Evolutionary conservation across 139 green algal genomes (phyloP), one percentile per base, ranked within the genome.

Genomic region (Eudorina sp.): DNA sequence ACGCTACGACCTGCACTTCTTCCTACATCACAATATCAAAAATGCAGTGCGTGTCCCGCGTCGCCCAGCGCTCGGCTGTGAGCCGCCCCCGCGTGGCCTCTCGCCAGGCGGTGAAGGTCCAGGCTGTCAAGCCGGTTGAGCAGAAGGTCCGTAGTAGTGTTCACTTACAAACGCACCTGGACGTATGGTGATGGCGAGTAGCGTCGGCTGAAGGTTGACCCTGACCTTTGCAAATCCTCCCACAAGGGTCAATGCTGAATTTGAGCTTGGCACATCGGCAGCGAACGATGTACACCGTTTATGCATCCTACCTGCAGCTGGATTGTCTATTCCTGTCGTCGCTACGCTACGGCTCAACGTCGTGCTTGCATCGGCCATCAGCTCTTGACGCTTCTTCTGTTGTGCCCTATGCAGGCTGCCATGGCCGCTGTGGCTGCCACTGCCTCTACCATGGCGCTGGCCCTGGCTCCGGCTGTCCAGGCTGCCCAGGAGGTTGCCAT

Each of bases 401-500:
- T 38, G n/a, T 36, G 11, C 31, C 27, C 62, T 38, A 29, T 55
- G 84, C 89, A 92, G 89, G 89, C 80, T 51, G 69, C 79, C 36
- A 77, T 89, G 78, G 90, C 91, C 34, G 89, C 86, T 40, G 88
- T 92, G 34, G 94, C 92, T 53, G 92, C 93, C 31, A 88, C 90
- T 43, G 78, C 93, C 45, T 92, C 92, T n/a, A 91, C 92, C 38
- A 51, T 94, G 77, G 93, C 94, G 13, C 72, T 97, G 84, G 91
- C 92, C 6, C 83, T 95, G 9, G 93, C 95, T 41, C 95, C 95
- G 74, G 94, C 94, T 86, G 95, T 94, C n/a, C 95, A 97, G 90
- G 96, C 95, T 60, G 96, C 96, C 0, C 94, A 96, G 90, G 95
- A 98, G 93, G 93, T 91, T 7, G 90, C 96, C 53, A 94, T 95